phyloP scores from a whole-genome alignment of 257 asterid genomes.

The Gardenia jasminoides region DNA sequence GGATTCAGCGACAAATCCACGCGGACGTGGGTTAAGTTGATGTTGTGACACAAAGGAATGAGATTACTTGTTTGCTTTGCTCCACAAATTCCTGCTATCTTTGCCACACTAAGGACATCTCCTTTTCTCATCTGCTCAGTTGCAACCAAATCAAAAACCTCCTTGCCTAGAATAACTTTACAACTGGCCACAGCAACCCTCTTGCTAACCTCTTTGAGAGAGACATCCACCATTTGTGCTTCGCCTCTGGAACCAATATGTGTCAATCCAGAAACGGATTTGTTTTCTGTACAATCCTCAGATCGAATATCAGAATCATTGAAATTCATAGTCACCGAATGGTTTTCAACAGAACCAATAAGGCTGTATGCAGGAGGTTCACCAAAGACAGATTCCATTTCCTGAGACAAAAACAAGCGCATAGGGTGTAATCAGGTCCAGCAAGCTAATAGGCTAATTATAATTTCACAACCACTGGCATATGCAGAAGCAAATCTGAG shows the following conservation, averaged over 20 bases:
- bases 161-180: conserved; percentile 64
- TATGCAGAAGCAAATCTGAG: too few species aligned
- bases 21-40: conserved; percentile 54
- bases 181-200: conserved; percentile 76
- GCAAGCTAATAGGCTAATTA: not conserved
- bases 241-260: conserved; percentile 66
- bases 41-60: conserved; percentile 80
- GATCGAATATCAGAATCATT: conserved; percentile 28
- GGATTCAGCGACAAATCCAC: conserved; percentile 54
- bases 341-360: conserved; percentile 41
- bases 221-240: conserved; percentile 81
- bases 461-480: not conserved
- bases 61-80: conserved; percentile 80
- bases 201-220: conserved; percentile 56
- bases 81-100: conserved; percentile 70
- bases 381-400: conserved; percentile 87
- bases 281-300: conserved; percentile 14
- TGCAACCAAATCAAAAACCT: conserved; percentile 71
- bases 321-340: conserved; percentile 16
- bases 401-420: conserved; percentile 38
- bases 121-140: conserved; percentile 76
- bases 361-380: conserved; percentile 61
- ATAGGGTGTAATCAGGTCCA: not conserved
- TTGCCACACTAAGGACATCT: conserved; percentile 80
- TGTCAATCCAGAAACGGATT: conserved; percentile 38